These are phyloP conservation scores for Cyclotella distinguenda DNA, from an alignment of 108 stramenopile species.

Conservation along the genomic window DNA sequence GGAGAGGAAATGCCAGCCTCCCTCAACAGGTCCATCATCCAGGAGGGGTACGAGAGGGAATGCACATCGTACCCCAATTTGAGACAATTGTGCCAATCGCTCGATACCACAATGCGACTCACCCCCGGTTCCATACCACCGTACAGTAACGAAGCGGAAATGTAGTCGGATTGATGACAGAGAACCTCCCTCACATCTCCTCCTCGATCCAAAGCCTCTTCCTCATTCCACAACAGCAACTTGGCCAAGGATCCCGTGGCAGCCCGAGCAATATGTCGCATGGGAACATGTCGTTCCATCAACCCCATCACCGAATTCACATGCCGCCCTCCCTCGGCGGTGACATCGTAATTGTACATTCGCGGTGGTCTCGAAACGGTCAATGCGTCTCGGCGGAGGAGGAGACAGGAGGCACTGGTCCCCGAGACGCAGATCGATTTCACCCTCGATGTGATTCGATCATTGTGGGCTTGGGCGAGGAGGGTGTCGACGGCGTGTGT, in stretches of 20 bases:
- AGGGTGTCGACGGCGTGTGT: constrained; percentile 57
- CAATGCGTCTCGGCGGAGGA: constrained; percentile 38
- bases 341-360: constrained; percentile 83
- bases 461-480: constrained; percentile 41
- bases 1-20: constrained; percentile 54
- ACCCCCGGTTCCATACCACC: constrained; percentile 33
- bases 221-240: constrained; percentile 82
- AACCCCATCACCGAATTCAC: constrained; percentile 51
- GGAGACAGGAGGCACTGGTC: constrained; percentile 77
- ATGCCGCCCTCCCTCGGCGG: background rate
- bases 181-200: constrained; percentile 55
- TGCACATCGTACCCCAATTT: constrained; percentile 92
- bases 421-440: constrained; percentile 78
- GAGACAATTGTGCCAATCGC: constrained; percentile 94
- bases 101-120: constrained; percentile 15
- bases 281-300: constrained; percentile 73
- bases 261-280: constrained; percentile 75
- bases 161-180: constrained; percentile 94
- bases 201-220: constrained; percentile 49
- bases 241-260: constrained; percentile 89
- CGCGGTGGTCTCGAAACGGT: constrained; percentile 52
- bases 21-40: constrained; percentile 59
- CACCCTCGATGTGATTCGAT: constrained; percentile 39
- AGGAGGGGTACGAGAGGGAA: constrained; percentile 62
- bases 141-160: constrained; percentile 59